Conservation (phyloP, 2,329 filamentous ascomycete genomes). For the Aspergillus uvarum region DNA sequence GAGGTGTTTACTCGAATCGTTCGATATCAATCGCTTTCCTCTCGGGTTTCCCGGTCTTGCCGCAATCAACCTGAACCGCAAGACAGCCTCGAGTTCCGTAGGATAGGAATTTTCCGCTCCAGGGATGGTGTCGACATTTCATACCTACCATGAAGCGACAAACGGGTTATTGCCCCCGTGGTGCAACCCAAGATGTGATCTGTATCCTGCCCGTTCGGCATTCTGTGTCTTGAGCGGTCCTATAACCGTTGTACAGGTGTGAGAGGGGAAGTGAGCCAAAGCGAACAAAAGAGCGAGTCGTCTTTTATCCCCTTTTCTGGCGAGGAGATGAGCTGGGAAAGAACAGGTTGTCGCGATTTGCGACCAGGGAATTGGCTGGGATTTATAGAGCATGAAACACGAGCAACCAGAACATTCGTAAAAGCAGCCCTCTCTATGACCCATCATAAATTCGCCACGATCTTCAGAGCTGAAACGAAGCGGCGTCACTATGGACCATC, state of each 20-base stretch:
- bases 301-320: neutral
- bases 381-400: conserved; percentile 9
- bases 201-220: conserved; percentile 13
- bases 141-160: neutral
- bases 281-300: too few species aligned
- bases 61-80: neutral
- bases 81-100: neutral
- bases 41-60: neutral
- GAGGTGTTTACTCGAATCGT: neutral
- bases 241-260: conserved; percentile 17
- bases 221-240: conserved; percentile 3
- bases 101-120: neutral
- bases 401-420: neutral
- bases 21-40: conserved; percentile 1
- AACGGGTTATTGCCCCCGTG: conserved; percentile 3
- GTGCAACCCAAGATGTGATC: conserved; percentile 18
- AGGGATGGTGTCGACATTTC: neutral
- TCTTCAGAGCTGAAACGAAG: neutral
- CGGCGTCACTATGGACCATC: neutral
- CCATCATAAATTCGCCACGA: conserved; percentile 2
- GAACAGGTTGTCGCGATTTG: neutral
- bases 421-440: neutral
- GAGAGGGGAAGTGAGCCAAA: neutral
- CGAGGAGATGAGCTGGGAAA: conserved; percentile 6
- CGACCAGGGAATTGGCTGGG: conserved; percentile 1